These are phyloP conservation scores for Hemisphaericaspora lyxosophila DNA, from an alignment of 1,139 yeast genomes.

Conservation along the genomic window DNA sequence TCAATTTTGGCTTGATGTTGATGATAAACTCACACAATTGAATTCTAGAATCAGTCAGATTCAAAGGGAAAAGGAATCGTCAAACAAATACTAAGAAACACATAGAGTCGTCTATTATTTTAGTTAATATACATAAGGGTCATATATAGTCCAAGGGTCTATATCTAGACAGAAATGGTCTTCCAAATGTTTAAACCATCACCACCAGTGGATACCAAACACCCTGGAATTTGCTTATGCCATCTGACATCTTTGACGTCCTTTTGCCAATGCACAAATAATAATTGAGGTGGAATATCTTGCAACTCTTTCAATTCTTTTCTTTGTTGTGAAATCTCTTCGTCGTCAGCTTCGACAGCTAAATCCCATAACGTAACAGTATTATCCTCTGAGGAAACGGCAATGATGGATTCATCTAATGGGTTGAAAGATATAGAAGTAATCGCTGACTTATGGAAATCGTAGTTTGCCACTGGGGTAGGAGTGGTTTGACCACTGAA, in stretches of 20 bases:
- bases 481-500: conserved; percentile 61
- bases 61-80: conserved; percentile 6
- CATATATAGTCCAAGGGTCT: too few species aligned
- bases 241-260: conserved; percentile 97
- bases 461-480: conserved; percentile 85
- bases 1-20: conserved; percentile 25
- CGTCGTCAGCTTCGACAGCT: conserved; percentile 96
- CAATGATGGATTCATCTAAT: conserved; percentile 89
- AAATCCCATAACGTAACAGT: conserved; percentile 97
- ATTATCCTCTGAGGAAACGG: conserved; percentile 94
- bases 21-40: conserved; percentile 16
- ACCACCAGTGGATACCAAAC: conserved; percentile 90
- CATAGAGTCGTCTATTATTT: conserved; percentile 1
- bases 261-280: conserved; percentile 97
- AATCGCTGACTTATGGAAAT: conserved; percentile 90
- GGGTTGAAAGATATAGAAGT: conserved; percentile 96
- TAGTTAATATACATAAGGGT: conserved; percentile 1
- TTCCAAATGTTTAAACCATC: conserved; percentile 96
- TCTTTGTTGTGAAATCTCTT: conserved; percentile 80
- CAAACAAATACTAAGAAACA: background rate
- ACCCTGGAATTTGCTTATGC: conserved; percentile 97
- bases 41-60: conserved; percentile 10
- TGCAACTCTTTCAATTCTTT: conserved; percentile 73
- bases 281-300: conserved; percentile 91
- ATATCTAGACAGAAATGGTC: conserved; percentile 75